A percentile compares a stretch with the other conserved stretches of the same genome.
phyloP scores from a whole-genome alignment of 768 basidiomycete genomes.

The Sistotremastrum niveocremeum region DNA sequence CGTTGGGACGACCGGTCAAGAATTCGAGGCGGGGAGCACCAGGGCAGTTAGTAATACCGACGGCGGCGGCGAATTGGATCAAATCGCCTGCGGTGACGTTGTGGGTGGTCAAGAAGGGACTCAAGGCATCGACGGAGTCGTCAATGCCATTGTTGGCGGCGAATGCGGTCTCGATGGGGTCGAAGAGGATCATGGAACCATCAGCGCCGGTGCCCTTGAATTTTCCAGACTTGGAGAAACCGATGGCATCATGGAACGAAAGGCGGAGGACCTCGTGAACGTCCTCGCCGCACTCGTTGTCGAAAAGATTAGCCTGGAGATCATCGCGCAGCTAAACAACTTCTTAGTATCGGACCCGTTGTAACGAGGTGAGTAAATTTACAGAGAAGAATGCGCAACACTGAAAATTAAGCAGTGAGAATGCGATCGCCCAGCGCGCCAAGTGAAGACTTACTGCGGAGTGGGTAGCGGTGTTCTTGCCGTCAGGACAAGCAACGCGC shows the following conservation, averaged over 20 bases:
- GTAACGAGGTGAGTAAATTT: too few relatives aligned
- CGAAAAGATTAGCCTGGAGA: conserved; percentile 21
- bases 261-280: conserved; percentile 18
- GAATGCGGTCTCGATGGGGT: conserved; percentile 6
- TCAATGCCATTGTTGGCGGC: conserved; percentile 6
- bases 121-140: conserved; percentile 6
- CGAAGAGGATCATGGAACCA: conserved; percentile 3
- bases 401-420: too few relatives aligned
- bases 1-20: conserved; percentile 8
- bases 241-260: conserved; percentile 10
- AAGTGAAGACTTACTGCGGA: neutral
- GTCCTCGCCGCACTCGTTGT: conserved; percentile 22
- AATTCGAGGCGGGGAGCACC: conserved; percentile 7
- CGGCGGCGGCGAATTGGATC: conserved; percentile 8
- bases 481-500: conserved; percentile 7
- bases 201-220: conserved; percentile 1
- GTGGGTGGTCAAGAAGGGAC: conserved; percentile 4
- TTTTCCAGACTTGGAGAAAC: neutral
- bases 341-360: too few relatives aligned
- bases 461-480: conserved; percentile 4
- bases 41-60: conserved; percentile 8
- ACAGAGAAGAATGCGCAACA: too few relatives aligned
- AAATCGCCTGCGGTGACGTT: conserved; percentile 7
- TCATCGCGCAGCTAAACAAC: conserved; percentile 8
- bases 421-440: too few relatives aligned